Conservation (phyloP, 768 basidiomycete genomes). For the Tylopilus sp. region DNA sequence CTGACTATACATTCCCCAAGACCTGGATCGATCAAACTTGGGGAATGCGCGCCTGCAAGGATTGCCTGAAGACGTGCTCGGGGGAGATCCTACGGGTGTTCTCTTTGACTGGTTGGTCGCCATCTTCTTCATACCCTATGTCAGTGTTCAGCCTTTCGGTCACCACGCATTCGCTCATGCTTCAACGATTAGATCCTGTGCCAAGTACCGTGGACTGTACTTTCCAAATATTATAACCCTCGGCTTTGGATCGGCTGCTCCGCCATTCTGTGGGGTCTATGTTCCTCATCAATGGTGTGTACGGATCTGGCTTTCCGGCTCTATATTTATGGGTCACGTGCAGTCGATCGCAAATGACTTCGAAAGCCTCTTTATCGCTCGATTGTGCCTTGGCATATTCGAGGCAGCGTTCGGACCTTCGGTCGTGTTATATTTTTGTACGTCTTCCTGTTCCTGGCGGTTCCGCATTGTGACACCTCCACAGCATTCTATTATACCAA, state of each 20-base stretch:
- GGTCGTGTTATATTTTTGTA: conserved; percentile 33
- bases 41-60: conserved; percentile 80
- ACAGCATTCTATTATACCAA: conserved; percentile 51
- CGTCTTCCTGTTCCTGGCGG: background rate
- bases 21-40: conserved; percentile 74
- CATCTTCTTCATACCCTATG: conserved; percentile 78
- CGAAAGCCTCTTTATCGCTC: conserved; percentile 26
- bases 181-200: conserved; percentile 51
- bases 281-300: conserved; percentile 66
- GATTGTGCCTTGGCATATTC: conserved; percentile 32
- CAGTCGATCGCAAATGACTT: conserved; percentile 29
- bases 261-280: conserved; percentile 70
- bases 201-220: conserved; percentile 65
- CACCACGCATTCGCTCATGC: background rate
- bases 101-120: conserved; percentile 80
- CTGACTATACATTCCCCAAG: conserved; percentile 12
- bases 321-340: background rate
- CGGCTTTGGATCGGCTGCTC: conserved; percentile 65
- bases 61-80: conserved; percentile 58
- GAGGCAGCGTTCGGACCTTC: conserved; percentile 34
- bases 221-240: conserved; percentile 68
- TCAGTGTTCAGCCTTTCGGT: conserved; percentile 27
- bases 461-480: conserved; percentile 13
- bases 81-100: conserved; percentile 63
- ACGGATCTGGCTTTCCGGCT: background rate